Conservation (phyloP, 495 filamentous ascomycete species). For the Chlorociboria aeruginascens region DNA sequence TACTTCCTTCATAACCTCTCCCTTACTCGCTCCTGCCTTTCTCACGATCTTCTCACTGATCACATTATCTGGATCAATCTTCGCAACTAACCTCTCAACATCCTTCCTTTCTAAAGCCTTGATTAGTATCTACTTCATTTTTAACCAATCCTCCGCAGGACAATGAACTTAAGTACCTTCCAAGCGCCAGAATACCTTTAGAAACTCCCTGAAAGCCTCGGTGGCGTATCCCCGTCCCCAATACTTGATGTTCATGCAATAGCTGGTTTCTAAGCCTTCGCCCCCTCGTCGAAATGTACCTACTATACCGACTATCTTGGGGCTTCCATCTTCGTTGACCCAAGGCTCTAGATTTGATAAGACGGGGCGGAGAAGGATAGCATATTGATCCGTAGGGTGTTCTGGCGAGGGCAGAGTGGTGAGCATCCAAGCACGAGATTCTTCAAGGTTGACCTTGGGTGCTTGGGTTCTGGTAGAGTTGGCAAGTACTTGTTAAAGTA, state of each 20-base stretch:
- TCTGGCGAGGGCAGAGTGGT: neutral
- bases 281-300: slow-evolving; percentile 11
- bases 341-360: neutral
- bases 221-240: slow-evolving; percentile 15
- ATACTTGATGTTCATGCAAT: slow-evolving; percentile 8
- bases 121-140: too few species aligned
- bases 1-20: neutral
- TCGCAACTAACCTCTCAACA: slow-evolving; percentile 10
- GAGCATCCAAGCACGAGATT: slow-evolving; percentile 1
- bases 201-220: slow-evolving; percentile 9
- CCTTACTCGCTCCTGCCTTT: slow-evolving; percentile 7
- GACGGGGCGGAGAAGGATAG: slow-evolving; percentile 4
- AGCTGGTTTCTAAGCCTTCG: slow-evolving; percentile 11
- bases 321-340: neutral
- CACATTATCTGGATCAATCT: slow-evolving; percentile 7
- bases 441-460: neutral
- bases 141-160: too few species aligned
- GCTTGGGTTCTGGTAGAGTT: slow-evolving; percentile 2
- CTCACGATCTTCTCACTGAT: slow-evolving; percentile 4
- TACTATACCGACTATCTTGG: slow-evolving; percentile 13
- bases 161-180: neutral
- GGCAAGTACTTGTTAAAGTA: neutral
- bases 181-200: slow-evolving; percentile 6
- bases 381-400: slow-evolving; percentile 12
- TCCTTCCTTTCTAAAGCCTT: slow-evolving; percentile 6